Percentiles rank a stretch among this genome's conserved stretches.
These are phyloP conservation scores for Conoideocrella luteorostrata DNA, from an alignment of 2,329 filamentous ascomycete genomes.

Conservation along the genomic window DNA sequence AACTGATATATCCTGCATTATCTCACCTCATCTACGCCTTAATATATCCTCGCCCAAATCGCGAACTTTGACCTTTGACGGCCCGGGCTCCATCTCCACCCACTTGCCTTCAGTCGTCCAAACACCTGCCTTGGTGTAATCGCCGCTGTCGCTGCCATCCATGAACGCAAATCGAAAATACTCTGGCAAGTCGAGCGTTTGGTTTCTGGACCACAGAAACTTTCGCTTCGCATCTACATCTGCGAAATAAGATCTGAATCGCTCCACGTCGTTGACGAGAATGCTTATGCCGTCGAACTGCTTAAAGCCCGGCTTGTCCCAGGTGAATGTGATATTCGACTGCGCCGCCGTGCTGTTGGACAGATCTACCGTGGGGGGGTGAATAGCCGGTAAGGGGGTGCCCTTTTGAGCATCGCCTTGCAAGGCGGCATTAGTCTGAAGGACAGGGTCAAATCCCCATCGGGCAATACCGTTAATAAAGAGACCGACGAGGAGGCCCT, in stretches of 20 bases:
- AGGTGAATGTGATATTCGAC: slow-evolving; percentile 61
- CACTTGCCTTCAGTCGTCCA: slow-evolving; percentile 62
- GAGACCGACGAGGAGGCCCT: slow-evolving; percentile 81
- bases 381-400: slow-evolving; percentile 52
- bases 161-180: slow-evolving; percentile 76
- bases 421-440: slow-evolving; percentile 73
- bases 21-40: slow-evolving; percentile 11
- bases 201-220: slow-evolving; percentile 56
- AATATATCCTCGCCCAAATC: slow-evolving; percentile 17
- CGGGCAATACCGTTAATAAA: slow-evolving; percentile 92
- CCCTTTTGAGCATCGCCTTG: slow-evolving; percentile 61
- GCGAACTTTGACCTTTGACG: slow-evolving; percentile 38
- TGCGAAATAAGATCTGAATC: slow-evolving; percentile 65
- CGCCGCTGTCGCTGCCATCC: slow-evolving; percentile 55
- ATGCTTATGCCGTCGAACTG: slow-evolving; percentile 71
- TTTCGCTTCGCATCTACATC: slow-evolving; percentile 36
- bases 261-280: slow-evolving; percentile 79
- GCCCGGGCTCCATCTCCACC: slow-evolving; percentile 58
- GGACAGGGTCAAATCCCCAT: slow-evolving; percentile 86
- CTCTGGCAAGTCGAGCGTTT: slow-evolving; percentile 45
- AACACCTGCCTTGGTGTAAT: slow-evolving; percentile 69
- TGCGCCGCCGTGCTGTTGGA: slow-evolving; percentile 31
- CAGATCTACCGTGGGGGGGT: slow-evolving; percentile 39
- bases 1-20: too few relatives aligned
- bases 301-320: slow-evolving; percentile 37